phyloP scores from a whole-genome alignment of 495 filamentous ascomycete genomes.

The Alectoria sarmentosa region DNA sequence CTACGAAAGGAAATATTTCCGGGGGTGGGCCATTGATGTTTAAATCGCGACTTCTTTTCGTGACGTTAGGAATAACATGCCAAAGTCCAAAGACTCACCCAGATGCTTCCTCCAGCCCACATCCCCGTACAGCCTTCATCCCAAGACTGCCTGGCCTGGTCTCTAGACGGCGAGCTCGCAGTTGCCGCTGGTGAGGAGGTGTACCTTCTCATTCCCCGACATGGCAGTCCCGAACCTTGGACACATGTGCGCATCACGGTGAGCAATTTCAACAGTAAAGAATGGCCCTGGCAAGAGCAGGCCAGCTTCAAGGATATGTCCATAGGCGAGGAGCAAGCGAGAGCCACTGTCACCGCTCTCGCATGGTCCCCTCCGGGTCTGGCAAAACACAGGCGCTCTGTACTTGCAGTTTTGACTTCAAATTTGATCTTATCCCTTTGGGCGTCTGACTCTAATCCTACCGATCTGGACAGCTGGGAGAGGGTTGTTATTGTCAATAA shows the following conservation, averaged over 20 bases:
- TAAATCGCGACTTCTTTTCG: neutral
- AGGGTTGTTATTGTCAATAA: conserved; percentile 41
- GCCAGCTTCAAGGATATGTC: conserved; percentile 46
- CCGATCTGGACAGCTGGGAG: conserved; percentile 35
- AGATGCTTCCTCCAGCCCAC: conserved; percentile 26
- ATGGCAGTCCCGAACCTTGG: conserved; percentile 25
- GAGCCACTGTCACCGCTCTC: conserved; percentile 43
- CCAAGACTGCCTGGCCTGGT: conserved; percentile 52
- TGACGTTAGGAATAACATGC: neutral
- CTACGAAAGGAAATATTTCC: neutral
- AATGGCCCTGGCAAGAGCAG: conserved; percentile 44
- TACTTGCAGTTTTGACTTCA: conserved; percentile 53
- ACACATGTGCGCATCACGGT: conserved; percentile 34
- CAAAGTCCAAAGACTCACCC: neutral
- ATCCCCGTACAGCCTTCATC: conserved; percentile 32
- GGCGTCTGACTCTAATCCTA: conserved; percentile 30
- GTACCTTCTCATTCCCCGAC: conserved; percentile 11
- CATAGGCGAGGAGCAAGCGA: conserved; percentile 57
- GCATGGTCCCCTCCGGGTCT: conserved; percentile 58
- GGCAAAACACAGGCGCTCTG: conserved; percentile 49
- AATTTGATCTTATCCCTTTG: conserved; percentile 47
- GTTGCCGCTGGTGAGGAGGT: conserved; percentile 46
- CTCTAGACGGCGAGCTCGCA: conserved; percentile 54
- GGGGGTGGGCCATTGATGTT: neutral
- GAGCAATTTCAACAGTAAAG: conserved; percentile 47